Conservation (phyloP, 1,139 yeast genomes). For the Yamadazyma sp. region DNA sequence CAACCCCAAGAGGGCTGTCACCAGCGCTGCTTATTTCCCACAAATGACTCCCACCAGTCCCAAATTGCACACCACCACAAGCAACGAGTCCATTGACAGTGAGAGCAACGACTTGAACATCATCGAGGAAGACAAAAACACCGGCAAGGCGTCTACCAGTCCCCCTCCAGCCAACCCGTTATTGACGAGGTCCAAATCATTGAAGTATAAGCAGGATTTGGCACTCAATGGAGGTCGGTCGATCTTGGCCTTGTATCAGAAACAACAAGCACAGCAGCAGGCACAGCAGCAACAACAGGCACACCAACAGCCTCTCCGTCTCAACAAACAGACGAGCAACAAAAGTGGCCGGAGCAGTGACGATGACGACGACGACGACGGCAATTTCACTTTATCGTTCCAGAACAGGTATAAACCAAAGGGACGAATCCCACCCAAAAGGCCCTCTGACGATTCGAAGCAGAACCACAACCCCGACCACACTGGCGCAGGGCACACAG, state of each 20-base stretch:
- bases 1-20: conserved; percentile 22
- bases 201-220: conserved; percentile 23
- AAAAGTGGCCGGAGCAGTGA: conserved; percentile 15
- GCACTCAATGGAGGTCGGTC: conserved; percentile 24
- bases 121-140: conserved; percentile 10
- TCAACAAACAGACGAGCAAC: conserved; percentile 7
- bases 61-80: conserved; percentile 9
- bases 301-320: not conserved
- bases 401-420: conserved; percentile 4
- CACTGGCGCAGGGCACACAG: too few species aligned
- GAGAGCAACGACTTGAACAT: conserved; percentile 24
- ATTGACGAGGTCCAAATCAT: conserved; percentile 27
- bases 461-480: too few species aligned
- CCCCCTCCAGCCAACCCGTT: conserved; percentile 1
- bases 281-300: conserved; percentile 12
- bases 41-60: conserved; percentile 10
- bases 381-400: conserved; percentile 27
- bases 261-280: conserved; percentile 19
- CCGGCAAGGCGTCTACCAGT: not conserved
- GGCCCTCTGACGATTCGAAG: too few species aligned
- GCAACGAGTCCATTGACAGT: conserved; percentile 14
- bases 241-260: conserved; percentile 28
- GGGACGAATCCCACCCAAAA: not conserved
- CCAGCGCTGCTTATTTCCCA: conserved; percentile 36
- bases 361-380: conserved; percentile 17